Conservation (phyloP, 2,329 filamentous ascomycete genomes). For the Lasiodiplodia hormozganensis region DNA sequence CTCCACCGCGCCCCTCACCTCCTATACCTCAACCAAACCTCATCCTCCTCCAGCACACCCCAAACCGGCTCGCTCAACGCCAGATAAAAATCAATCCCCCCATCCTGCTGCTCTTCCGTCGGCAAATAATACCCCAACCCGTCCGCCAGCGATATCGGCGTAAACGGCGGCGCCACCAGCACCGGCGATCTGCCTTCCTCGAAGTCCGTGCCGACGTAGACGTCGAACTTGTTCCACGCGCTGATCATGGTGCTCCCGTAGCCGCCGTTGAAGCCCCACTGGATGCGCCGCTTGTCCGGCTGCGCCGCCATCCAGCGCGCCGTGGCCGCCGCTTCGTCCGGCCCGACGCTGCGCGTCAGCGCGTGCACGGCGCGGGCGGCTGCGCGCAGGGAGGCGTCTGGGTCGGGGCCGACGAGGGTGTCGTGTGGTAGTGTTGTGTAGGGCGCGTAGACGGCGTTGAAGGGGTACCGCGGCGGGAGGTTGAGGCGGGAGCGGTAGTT, state of each 20-base stretch:
- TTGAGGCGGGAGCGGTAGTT: slow-evolving; percentile 2
- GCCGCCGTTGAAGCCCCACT: neutral
- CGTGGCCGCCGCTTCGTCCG: neutral
- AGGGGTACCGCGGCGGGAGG: neutral
- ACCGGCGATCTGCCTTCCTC: neutral
- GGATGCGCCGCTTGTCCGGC: neutral
- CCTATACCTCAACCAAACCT: neutral
- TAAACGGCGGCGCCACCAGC: slow-evolving; percentile 14
- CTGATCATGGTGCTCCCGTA: slow-evolving; percentile 1
- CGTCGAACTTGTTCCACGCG: slow-evolving; percentile 19
- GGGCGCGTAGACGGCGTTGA: neutral
- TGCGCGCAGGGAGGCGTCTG: neutral
- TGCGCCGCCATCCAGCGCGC: slow-evolving; percentile 14
- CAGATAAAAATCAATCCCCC: neutral
- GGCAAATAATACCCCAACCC: slow-evolving; percentile 9
- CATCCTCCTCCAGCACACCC: neutral
- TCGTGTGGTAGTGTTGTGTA: neutral
- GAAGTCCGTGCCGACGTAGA: neutral
- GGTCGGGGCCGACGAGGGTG: neutral
- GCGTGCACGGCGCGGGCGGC: neutral
- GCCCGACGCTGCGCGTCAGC: neutral
- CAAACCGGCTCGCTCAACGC: slow-evolving; percentile 10
- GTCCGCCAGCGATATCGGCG: neutral
- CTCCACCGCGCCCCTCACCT: neutral
- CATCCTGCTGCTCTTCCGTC: neutral